phyloP scores from a whole-genome alignment of 2,329 filamentous ascomycete species.

The Aspergillus bombycis region DNA sequence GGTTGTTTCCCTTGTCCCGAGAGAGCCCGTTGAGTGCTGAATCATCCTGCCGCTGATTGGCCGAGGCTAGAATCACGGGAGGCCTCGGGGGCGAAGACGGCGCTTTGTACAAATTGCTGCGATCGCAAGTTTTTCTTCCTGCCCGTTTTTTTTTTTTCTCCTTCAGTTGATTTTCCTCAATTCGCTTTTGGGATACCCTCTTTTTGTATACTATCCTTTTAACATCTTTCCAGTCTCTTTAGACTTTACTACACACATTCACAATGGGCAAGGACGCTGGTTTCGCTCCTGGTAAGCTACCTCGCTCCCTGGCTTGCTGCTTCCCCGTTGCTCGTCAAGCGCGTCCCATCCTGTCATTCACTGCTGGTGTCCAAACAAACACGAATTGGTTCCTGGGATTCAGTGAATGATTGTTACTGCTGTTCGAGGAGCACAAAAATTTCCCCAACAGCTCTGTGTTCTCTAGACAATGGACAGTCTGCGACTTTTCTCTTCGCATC shows the following conservation, averaged over 20 bases:
- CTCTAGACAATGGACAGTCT: background rate
- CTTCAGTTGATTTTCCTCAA: slow-evolving; percentile 20
- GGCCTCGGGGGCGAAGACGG: slow-evolving; percentile 31
- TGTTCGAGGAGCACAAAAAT: background rate
- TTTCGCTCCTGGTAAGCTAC: slow-evolving; percentile 50
- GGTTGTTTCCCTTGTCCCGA: slow-evolving; percentile 28
- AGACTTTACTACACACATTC: slow-evolving; percentile 31
- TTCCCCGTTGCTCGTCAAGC: slow-evolving; percentile 2
- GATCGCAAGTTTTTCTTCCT: slow-evolving; percentile 36
- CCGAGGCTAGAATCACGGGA: slow-evolving; percentile 36
- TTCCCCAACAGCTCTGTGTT: background rate
- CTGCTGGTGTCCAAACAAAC: background rate
- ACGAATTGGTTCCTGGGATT: background rate
- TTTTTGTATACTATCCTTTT: slow-evolving; percentile 26
- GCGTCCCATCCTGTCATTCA: slow-evolving; percentile 8
- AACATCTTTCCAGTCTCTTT: slow-evolving; percentile 27
- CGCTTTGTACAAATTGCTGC: slow-evolving; percentile 38
- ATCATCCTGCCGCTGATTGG: slow-evolving; percentile 43
- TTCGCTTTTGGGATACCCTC: slow-evolving; percentile 19
- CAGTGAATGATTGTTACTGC: background rate
- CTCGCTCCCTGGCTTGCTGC: slow-evolving; percentile 2
- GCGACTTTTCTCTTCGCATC: background rate
- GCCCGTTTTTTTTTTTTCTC: slow-evolving; percentile 20
- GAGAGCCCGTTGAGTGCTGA: slow-evolving; percentile 38
- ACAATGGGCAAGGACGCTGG: slow-evolving; percentile 50